phyloP scores from a whole-genome alignment of 2,329 filamentous ascomycete genomes.

The Cercospora berteroae region DNA sequence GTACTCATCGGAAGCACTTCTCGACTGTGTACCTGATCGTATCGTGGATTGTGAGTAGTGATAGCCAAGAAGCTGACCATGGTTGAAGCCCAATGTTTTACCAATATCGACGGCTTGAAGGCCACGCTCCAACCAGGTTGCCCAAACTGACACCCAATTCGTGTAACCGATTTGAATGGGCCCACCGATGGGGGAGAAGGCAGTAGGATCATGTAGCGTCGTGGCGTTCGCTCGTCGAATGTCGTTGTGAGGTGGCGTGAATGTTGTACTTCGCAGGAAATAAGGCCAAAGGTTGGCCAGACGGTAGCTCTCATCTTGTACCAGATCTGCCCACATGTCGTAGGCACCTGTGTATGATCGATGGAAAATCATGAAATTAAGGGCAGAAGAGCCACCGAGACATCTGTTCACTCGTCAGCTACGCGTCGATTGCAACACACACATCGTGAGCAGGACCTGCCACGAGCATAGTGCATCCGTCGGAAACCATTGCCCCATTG shows the following conservation, averaged over 20 bases:
- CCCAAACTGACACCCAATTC: no score
- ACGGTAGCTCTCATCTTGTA: not conserved
- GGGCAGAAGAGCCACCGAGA: not conserved
- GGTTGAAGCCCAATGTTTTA: no score
- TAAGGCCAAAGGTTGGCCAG: not conserved
- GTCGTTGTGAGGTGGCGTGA: not conserved
- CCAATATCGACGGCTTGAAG: no score
- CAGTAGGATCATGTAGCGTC: no score
- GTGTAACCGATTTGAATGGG: no score
- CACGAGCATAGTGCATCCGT: not conserved
- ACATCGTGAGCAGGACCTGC: not conserved
- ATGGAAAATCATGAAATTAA: not conserved
- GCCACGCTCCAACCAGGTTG: no score
- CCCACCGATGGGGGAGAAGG: no score
- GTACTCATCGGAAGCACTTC: no score
- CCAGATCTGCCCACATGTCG: not conserved
- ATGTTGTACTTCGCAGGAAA: not conserved
- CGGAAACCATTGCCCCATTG: not conserved
- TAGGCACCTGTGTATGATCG: not conserved
- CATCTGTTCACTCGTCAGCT: not conserved
- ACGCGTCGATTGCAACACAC: no score
- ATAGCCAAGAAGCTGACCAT: no score
- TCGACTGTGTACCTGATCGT: no score
- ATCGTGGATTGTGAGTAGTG: no score
- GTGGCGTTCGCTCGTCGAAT: not conserved